These are phyloP conservation scores for Paramecium pentaurelia DNA, from an alignment of 73 alveolate species.

Conservation along the genomic window DNA sequence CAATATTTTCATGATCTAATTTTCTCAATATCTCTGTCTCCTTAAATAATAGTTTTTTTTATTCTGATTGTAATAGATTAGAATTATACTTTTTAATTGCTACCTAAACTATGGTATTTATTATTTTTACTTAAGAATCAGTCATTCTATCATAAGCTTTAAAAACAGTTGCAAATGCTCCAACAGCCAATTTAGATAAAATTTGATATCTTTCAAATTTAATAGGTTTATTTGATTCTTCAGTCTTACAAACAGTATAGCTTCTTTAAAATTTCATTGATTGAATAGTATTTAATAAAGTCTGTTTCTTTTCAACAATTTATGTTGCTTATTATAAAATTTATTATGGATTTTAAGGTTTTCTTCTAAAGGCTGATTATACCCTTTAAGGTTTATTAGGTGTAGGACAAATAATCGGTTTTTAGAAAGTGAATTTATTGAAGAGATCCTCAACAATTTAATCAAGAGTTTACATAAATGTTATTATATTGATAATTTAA, in stretches of 20 bases:
- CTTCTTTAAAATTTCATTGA: background rate
- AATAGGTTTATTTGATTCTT: conserved; percentile 13
- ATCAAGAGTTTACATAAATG: background rate
- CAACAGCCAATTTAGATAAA: background rate
- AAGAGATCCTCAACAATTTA: background rate
- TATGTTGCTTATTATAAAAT: background rate
- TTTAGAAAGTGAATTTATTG: background rate
- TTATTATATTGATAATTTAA: background rate
- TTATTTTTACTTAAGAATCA: background rate
- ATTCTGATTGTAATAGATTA: background rate
- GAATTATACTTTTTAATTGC: background rate
- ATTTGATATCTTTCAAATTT: conserved; percentile 3
- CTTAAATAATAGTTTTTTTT: background rate
- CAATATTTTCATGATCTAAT: background rate
- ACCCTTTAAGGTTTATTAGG: background rate
- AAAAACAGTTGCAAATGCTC: conserved; percentile 8
- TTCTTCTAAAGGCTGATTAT: background rate
- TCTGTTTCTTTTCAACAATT: background rate
- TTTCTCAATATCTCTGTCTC: background rate
- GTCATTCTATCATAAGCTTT: background rate
- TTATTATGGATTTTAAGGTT: background rate
- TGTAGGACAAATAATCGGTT: background rate
- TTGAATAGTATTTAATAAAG: background rate
- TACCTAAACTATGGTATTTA: background rate
- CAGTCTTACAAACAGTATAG: background rate